Evolutionary conservation across 495 filamentous ascomycete genomes (phyloP).

Genomic region (Daldinia bambusicola): DNA sequence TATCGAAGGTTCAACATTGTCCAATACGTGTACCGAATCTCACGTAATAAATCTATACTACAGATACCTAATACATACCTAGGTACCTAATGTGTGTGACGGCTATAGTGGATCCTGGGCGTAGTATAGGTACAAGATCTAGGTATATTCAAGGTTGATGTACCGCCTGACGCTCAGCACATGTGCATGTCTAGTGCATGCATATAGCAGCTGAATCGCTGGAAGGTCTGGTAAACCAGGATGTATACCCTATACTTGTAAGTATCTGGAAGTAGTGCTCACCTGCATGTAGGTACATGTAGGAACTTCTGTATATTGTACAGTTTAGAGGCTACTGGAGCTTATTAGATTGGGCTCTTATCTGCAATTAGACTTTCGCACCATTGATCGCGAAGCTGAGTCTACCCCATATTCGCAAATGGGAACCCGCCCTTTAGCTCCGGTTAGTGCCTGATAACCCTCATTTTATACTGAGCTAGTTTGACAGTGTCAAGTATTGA

Average conservation of each 20-base stretch:
- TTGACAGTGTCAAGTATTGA: conserved; percentile 14
- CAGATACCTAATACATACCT: no score
- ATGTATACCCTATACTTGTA: not conserved
- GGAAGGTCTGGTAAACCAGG: not conserved
- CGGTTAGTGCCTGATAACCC: conserved; percentile 8
- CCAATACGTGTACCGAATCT: not conserved
- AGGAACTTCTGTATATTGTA: not conserved
- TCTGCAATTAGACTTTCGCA: conserved; percentile 1
- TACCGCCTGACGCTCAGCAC: not conserved
- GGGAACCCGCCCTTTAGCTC: conserved; percentile 12
- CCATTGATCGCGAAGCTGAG: not conserved
- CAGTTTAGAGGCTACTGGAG: not conserved
- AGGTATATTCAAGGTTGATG: not conserved
- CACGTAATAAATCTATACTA: not conserved
- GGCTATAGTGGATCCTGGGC: no score
- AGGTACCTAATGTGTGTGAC: not conserved
- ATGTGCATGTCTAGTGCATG: not conserved
- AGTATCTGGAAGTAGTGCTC: not conserved
- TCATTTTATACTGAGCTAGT: conserved; percentile 10
- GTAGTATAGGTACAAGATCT: no score
- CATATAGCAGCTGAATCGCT: not conserved
- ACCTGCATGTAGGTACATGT: not conserved
- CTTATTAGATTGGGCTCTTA: not conserved
- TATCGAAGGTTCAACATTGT: conserved; percentile 27
- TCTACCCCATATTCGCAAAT: conserved; percentile 12